Percentiles rank a stretch among this genome's conserved stretches.
phyloP scores from a whole-genome alignment of 495 filamentous ascomycete genomes.

The Lasiosphaeria ovina region DNA sequence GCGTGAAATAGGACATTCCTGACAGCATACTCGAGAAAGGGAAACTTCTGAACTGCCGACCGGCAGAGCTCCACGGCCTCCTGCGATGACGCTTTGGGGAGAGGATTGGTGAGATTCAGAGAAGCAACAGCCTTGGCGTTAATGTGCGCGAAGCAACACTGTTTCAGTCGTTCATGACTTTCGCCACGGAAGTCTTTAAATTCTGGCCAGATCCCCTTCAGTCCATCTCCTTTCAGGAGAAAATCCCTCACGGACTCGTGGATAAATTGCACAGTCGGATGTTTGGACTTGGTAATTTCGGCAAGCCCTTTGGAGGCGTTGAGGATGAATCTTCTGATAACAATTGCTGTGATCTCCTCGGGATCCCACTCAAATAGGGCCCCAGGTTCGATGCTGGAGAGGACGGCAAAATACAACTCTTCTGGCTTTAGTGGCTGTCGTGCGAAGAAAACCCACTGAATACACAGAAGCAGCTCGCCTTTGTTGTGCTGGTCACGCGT shows the following conservation, averaged over 20 bases:
- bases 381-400: slow-evolving; percentile 26
- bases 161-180: too few relatives aligned
- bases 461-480: slow-evolving; percentile 34
- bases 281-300: slow-evolving; percentile 28
- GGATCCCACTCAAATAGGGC: slow-evolving; percentile 11
- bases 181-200: too few relatives aligned
- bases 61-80: too few relatives aligned
- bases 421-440: slow-evolving; percentile 29
- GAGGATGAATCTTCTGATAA: slow-evolving; percentile 29
- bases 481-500: slow-evolving; percentile 29
- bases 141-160: too few relatives aligned
- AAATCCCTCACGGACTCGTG: slow-evolving; percentile 45
- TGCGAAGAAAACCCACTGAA: slow-evolving; percentile 43
- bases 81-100: too few relatives aligned
- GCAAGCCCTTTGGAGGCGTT: slow-evolving; percentile 38
- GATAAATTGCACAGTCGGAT: slow-evolving; percentile 40
- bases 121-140: too few relatives aligned
- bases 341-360: slow-evolving; percentile 1
- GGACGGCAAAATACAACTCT: slow-evolving; percentile 40
- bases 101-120: too few relatives aligned
- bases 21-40: background rate
- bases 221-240: slow-evolving; percentile 12
- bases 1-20: background rate
- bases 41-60: background rate
- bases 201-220: too few relatives aligned